Evolutionary conservation across 768 basidiomycete genomes (phyloP), one percentile per base, ranked within the genome.

Genomic region (Mycena floridula): DNA sequence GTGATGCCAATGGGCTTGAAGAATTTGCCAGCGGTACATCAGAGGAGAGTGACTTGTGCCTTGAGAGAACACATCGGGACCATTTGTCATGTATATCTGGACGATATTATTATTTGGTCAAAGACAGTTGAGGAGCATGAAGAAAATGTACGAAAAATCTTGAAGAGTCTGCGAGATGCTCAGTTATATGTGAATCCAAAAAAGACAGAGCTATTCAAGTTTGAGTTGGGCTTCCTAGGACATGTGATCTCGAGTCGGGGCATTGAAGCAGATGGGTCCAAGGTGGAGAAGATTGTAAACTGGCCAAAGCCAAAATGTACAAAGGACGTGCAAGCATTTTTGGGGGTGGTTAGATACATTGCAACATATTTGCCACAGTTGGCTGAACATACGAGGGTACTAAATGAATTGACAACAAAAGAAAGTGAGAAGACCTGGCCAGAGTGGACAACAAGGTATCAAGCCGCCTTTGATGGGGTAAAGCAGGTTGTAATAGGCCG

Each of bases 71-170:
- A n/a, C n/a, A n/a, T n/a, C n/a, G n/a, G n/a, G n/a, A n/a, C n/a
- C n/a, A n/a, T n/a, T n/a, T n/a, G n/a, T n/a, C n/a, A n/a, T n/a
- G n/a, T n/a, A n/a, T n/a, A n/a, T n/a, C 53, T 74, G 0, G 68
- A 76, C 44, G 63, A 74, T 41, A 68, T 74, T 32, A 55, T 75
- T 12, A 70, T 74, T 21, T 74, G 67, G 65, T 76, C 69, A 0
- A 8, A 68, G 0, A 47, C 54, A 0, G 15, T 65, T n/a, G n/a
- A n/a, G n/a, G n/a, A n/a, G n/a, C n/a, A n/a, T n/a, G n/a, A n/a
- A n/a, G n/a, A n/a, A n/a, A 45, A 67, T 41, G 50, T 67, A 1
- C 5, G 24, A 1, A 13, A 40, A 0, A 47, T 69, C 0, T 46
- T 69, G 1, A 15, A 50, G 0, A 55, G 59, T 0, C 44, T 68